A percentile compares a stretch with the other conserved stretches of the same genome.
Evolutionary conservation across 305 asterid species (phyloP).

Genomic region (Rubia tinctorum): DNA sequence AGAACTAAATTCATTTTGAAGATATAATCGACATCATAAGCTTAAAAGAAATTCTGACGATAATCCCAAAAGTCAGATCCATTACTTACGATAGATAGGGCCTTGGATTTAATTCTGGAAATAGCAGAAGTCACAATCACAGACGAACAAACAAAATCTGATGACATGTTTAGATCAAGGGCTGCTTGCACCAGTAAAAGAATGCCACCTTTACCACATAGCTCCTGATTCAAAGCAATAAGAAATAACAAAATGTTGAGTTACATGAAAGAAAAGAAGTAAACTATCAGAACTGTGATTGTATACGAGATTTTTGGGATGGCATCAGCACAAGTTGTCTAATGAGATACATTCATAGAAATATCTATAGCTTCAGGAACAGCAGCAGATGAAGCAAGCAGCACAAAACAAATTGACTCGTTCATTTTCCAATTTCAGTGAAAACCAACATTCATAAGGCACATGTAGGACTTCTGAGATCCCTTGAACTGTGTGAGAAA

Average conservation of each 20-base stretch:
- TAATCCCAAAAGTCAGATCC: slow-evolving; percentile 20
- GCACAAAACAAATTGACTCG: not conserved
- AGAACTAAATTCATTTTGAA: slow-evolving; percentile 13
- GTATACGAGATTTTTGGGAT: not conserved
- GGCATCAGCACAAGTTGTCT: not conserved
- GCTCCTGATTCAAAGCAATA: slow-evolving; percentile 52
- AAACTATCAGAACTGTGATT: not conserved
- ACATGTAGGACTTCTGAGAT: not conserved
- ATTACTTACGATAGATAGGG: slow-evolving; percentile 69
- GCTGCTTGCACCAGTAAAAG: slow-evolving; percentile 72
- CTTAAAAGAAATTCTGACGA: slow-evolving; percentile 7
- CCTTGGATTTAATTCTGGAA: slow-evolving; percentile 84
- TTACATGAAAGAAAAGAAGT: slow-evolving; percentile 21
- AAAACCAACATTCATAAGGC: not conserved
- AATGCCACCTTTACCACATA: slow-evolving; percentile 86
- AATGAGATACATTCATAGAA: not conserved
- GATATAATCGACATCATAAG: slow-evolving; percentile 12
- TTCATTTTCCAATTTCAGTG: slow-evolving; percentile 1
- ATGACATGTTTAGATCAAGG: slow-evolving; percentile 56
- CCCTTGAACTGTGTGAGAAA: not conserved
- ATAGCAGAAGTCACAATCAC: slow-evolving; percentile 47
- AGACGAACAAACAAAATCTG: slow-evolving; percentile 35
- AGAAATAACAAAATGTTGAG: slow-evolving; percentile 6
- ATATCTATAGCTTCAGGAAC: slow-evolving; percentile 1
- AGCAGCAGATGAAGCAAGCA: slow-evolving; percentile 9